phyloP scores from a whole-genome alignment of 768 basidiomycete species.

The Russula vinacea region DNA sequence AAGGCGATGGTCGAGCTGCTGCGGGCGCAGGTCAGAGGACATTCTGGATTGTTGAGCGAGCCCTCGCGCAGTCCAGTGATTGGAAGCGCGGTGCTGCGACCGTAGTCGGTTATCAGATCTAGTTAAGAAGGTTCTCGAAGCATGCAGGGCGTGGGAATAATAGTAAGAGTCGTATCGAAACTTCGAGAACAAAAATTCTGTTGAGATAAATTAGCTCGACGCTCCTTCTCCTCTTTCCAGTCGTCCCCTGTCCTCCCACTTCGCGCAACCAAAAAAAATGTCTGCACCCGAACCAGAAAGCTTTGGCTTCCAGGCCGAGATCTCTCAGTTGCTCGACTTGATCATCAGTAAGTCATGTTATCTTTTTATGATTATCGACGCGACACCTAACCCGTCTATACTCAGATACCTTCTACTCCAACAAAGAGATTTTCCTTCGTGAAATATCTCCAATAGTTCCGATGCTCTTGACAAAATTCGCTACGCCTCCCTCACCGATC shows the following conservation, averaged over 20 bases:
- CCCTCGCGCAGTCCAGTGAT: slow-evolving; percentile 43
- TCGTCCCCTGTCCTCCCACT: slow-evolving; percentile 24
- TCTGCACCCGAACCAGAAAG: slow-evolving; percentile 55
- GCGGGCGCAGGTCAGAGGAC: slow-evolving; percentile 53
- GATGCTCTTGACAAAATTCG: slow-evolving; percentile 99
- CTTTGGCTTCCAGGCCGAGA: slow-evolving; percentile 99
- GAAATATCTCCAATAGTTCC: slow-evolving; percentile 96
- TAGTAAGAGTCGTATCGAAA: slow-evolving; percentile 37
- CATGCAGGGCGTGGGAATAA: slow-evolving; percentile 29
- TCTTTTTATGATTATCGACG: slow-evolving; percentile 2
- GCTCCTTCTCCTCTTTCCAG: slow-evolving; percentile 21
- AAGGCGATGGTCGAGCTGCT: slow-evolving; percentile 67
- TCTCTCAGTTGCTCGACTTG: slow-evolving; percentile 95
- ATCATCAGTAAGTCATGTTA: slow-evolving; percentile 78
- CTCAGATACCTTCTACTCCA: slow-evolving; percentile 99
- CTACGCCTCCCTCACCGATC: slow-evolving; percentile 92
- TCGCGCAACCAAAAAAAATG: slow-evolving; percentile 55
- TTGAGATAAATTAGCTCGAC: slow-evolving; percentile 40
- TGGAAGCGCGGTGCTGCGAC: slow-evolving; percentile 17
- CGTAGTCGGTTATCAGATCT: background rate
- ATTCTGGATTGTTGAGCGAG: slow-evolving; percentile 45
- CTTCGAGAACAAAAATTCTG: slow-evolving; percentile 43
- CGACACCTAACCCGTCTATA: slow-evolving; percentile 25
- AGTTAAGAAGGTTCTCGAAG: slow-evolving; percentile 36
- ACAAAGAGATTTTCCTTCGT: slow-evolving; percentile 99